Base-by-base conservation (phyloP, 169 alveolate genomes). In the Cryptosporidium tyzzeri region DNA sequence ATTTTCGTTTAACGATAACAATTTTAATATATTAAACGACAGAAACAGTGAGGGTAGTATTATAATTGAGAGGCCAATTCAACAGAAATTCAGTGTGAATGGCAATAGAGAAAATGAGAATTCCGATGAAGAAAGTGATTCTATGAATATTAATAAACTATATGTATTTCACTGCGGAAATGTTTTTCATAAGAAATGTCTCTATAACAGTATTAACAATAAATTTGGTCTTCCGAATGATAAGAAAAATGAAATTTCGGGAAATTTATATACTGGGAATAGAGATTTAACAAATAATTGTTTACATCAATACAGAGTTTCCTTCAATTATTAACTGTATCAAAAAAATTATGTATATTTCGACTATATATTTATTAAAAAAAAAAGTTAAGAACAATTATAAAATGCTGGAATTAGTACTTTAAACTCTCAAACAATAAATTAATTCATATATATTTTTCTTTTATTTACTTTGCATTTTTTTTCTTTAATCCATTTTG, bases 151-250 rank as follows among this genome's bases (percentile, higher is more conserved):
- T 37, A 65, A 33, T 14, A 37, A 48, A 23, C 31, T 80, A 10
- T 48, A 44, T 29, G 68, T 80, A 48, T 80, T 80, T 62, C 35
- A 37, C 4, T 80, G 89, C n/a, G 89, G 89, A 62, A 65, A 65
- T 65, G 68, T 80, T 18, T 80, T 62, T 29, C 89, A 80, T 48
- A 80, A 62, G 45, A 18, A 33, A 26, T 80, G 89, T 45, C 33
- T 65, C 0, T 80, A 41, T n/a, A 44, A 44, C 12, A 70, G 45
- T 29, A 18, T 21, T 44, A 62, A 80, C 3, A 14, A 31, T 18
- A 35, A 44, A 18, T 62, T 59, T 14, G 75, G 75, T 10, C 3
- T n/a, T 0, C 18, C 50, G 12, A 80, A 39, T 12, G 26, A 39
- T 18, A 48, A 45, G 39, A 58, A 61, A 31, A 26, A 41, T 26